These are phyloP conservation scores for Boletus subparvulus DNA, from an alignment of 768 basidiomycete genomes.

Conservation along the genomic window DNA sequence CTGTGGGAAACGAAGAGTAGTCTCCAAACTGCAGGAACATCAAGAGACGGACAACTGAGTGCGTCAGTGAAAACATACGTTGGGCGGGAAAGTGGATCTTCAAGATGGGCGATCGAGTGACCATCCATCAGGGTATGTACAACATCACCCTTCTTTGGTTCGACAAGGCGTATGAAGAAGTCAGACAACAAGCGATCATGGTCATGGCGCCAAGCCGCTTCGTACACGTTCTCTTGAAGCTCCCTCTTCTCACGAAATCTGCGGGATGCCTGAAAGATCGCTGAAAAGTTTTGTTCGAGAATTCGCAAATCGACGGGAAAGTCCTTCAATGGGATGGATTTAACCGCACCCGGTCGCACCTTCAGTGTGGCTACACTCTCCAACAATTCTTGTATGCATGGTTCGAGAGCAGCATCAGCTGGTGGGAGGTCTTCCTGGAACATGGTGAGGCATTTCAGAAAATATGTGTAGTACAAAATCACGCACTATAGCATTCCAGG, in stretches of 20 bases:
- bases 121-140: neutral
- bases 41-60: neutral
- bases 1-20: neutral
- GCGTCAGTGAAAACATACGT: neutral
- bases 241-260: conserved; percentile 5
- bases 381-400: conserved; percentile 3
- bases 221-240: neutral
- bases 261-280: conserved; percentile 10
- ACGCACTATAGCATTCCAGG: conserved; percentile 3
- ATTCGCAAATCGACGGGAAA: conserved; percentile 6
- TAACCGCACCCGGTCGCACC: neutral
- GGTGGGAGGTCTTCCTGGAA: conserved; percentile 4
- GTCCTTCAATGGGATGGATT: neutral
- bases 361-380: neutral
- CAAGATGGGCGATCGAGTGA: neutral
- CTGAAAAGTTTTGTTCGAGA: conserved; percentile 8
- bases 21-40: neutral
- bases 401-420: conserved; percentile 9
- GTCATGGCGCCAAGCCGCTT: conserved; percentile 6
- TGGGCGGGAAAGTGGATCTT: conserved; percentile 2
- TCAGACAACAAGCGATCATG: conserved; percentile 10
- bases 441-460: neutral
- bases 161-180: conserved; percentile 5
- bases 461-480: too few relatives aligned
- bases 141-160: neutral